phyloP scores from a whole-genome alignment of 129 eudicot species.

The Chrysanthemum seticuspe region DNA sequence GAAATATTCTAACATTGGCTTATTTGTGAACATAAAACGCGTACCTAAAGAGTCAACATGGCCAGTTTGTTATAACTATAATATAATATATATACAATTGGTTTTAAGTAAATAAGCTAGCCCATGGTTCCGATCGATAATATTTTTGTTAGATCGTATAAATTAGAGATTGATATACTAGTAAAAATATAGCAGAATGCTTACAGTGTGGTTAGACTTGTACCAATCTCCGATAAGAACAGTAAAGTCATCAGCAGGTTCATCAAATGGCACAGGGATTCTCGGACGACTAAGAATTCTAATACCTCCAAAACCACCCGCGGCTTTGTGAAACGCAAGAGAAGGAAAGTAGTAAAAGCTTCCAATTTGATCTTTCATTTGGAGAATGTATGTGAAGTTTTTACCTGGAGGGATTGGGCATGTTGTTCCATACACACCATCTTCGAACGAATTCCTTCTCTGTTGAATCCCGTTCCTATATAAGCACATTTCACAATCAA shows the following conservation, averaged over 20 bases:
- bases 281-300: constrained; percentile 81
- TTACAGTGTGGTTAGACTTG: constrained; percentile 77
- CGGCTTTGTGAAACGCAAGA: constrained; percentile 82
- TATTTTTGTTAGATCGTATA: background rate
- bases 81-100: too few species aligned
- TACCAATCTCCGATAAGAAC: constrained; percentile 93
- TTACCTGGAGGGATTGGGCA: constrained; percentile 94
- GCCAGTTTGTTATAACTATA: too few species aligned
- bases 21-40: too few species aligned
- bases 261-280: constrained; percentile 78
- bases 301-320: constrained; percentile 94
- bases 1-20: too few species aligned
- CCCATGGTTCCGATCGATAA: background rate
- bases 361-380: constrained; percentile 93
- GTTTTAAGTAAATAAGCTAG: background rate
- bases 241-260: constrained; percentile 71
- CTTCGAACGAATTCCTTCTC: constrained; percentile 83
- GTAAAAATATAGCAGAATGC: background rate
- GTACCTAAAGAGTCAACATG: too few species aligned
- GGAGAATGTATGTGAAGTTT: constrained; percentile 86
- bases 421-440: constrained; percentile 92
- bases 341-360: constrained; percentile 95
- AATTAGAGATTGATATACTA: background rate
- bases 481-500: constrained; percentile 6
- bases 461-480: constrained; percentile 84